Evolutionary conservation across 2,329 filamentous ascomycete genomes (phyloP), one percentile per base, ranked within the genome.

Genomic region (Metarhizium rileyi): DNA sequence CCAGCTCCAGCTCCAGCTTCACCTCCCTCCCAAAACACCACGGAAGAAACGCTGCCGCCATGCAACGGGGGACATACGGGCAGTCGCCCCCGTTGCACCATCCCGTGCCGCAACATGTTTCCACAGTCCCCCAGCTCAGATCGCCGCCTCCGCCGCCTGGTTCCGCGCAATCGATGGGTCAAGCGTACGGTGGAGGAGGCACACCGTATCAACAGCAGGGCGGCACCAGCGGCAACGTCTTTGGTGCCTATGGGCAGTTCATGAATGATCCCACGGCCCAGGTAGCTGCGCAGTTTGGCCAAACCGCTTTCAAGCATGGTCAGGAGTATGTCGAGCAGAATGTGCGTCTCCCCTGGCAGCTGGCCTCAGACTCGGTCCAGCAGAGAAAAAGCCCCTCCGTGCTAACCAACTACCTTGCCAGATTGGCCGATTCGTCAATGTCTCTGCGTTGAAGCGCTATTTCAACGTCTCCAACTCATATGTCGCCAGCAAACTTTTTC

Each of bases 381-480:
- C 28, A 30, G 28, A 48, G 2, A n/a, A n/a, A n/a, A n/a, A n/a
- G n/a, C n/a, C 7, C 27, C n/a, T 9, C 5, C 27, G 8, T 26
- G 55, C 52, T 61, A 55, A 57, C 52, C 60, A 55, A 57, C 56
- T 43, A 3, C 16, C 25, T 9, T 40, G 40, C 49, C 16, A 78
- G 75, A 70, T 79, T 56, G 77, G 78, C 56, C 76, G 77, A 67
- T 96, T 91, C 70, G 84, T 98, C 69, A 95, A 90, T 63, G 86
- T 97, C 59, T 85, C 86, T 14, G 88, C 89, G 18, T 78, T 98
- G 42, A 98, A 98, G 70, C 93, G 96, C 71, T 98, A 97, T 77
- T 98, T 98, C 75, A 96, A 97, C 71, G 93, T 98, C 56, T 94
- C 90, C 57, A 98, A 98, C 75, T 87, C 81, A 52, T 98, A 98